Base-by-base conservation (phyloP, 495 filamentous ascomycete species). In the Talaromyces adpressus region DNA sequence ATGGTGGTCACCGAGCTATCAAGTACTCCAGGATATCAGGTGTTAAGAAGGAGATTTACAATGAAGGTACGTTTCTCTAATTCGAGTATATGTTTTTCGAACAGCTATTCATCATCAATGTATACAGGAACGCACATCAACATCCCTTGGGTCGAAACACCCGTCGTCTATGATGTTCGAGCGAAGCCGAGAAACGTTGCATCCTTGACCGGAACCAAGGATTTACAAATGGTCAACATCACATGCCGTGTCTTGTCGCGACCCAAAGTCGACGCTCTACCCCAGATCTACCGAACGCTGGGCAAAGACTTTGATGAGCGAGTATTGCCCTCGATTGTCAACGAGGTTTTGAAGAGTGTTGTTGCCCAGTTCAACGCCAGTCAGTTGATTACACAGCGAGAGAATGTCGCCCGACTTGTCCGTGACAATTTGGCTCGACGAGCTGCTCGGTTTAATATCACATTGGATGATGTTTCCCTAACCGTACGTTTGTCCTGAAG, bases 181-280 rank as follows among this genome's bases (percentile, higher is more conserved):
- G 94, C 94, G 23, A 96, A 95, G 79, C 94, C 94, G 68, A 87
- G 95, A 70, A 96, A 93, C 72, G 94, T 98, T 64, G 89, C 94
- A 65, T 98, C 94, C 71, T 88, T 98, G 62, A 98, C 94, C 61
- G 94, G 95, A 67, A 98, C 94, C 71, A 98, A 98, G 79, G 94
- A 98, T 77, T 79, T 98, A 73, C 94, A 98, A 83, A 98, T 98
- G 94, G 94, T 98, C 74, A 98, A 98, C 84, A 98, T 98, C 75
- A 98, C 95, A 71, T 98, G 94, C 80, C 95, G 94, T 92, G 94
- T 98, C 57, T 91, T 98, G 61, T 97, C 92, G 52, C 84, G 91
- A 72, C 94, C 94, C 64, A 86, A 89, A 41, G 80, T 98, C 68
- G 85, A 91, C 62, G 90, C 93, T 32, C 87, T 98, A 30, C 94